A percentile compares a stretch with the other conserved stretches of the same genome.
Evolutionary conservation across 2,329 filamentous ascomycete species (phyloP).

Genomic region (Paracoccidioides lutzii): DNA sequence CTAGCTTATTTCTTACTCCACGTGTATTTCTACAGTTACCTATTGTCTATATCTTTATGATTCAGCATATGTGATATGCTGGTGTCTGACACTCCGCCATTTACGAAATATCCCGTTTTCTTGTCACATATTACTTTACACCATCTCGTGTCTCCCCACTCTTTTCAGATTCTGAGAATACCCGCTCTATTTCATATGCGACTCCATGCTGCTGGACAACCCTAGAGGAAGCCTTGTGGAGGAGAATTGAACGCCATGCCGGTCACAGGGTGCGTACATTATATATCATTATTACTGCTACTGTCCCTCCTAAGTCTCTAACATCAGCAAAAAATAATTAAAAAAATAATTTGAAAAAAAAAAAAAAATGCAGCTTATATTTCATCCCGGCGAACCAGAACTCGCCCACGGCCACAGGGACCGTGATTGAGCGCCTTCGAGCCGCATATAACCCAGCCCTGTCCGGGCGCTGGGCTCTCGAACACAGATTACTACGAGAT

Average conservation of each 20-base stretch:
- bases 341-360: not conserved
- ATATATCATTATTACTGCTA: not conserved
- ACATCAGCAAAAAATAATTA: too few relatives aligned
- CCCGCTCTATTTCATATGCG: not conserved
- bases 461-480: conserved; percentile 28
- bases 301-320: too few relatives aligned
- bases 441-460: conserved; percentile 24
- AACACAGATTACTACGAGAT: conserved; percentile 32
- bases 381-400: conserved; percentile 32
- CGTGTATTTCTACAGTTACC: too few relatives aligned
- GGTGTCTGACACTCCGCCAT: too few relatives aligned
- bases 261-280: conserved; percentile 19
- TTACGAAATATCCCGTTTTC: too few relatives aligned
- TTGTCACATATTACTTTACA: too few relatives aligned
- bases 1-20: too few relatives aligned
- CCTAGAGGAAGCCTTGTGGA: not conserved
- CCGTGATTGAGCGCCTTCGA: conserved; percentile 28
- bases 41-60: too few relatives aligned
- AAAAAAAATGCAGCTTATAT: conserved; percentile 23
- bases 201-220: not conserved
- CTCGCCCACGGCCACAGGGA: conserved; percentile 22
- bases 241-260: conserved; percentile 6
- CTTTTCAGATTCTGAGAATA: too few relatives aligned
- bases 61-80: too few relatives aligned
- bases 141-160: too few relatives aligned